Percentiles rank a stretch among this genome's conserved stretches.
These are phyloP conservation scores for Prunus campanulata DNA, from an alignment of 306 rosid species.

Conservation along the genomic window DNA sequence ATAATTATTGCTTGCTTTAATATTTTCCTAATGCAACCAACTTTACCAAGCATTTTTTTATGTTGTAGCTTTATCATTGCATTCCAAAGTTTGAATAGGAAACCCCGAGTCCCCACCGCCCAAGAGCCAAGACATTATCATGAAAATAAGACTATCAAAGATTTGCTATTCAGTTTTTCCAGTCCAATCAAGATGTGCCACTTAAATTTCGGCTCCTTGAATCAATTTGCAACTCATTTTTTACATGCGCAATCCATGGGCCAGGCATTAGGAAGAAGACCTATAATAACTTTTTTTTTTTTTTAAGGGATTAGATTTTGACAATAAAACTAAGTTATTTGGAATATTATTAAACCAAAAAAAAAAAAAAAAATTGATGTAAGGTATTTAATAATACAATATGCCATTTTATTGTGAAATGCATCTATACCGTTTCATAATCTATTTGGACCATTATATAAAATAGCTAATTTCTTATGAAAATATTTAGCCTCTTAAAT, in stretches of 20 bases:
- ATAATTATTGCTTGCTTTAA: conserved; percentile 22
- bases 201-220: neutral
- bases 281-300: no score
- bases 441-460: no score
- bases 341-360: neutral
- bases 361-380: neutral
- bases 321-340: neutral
- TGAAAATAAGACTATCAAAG: conserved; percentile 15
- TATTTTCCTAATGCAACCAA: conserved; percentile 17
- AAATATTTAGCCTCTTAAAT: no score
- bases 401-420: neutral
- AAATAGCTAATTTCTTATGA: no score
- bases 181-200: neutral
- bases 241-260: neutral
- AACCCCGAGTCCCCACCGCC: conserved; percentile 32
- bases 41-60: neutral
- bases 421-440: no score
- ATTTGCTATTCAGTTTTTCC: neutral
- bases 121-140: conserved; percentile 21
- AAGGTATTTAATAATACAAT: neutral
- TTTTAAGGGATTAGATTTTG: neutral
- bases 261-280: neutral
- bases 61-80: neutral
- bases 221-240: neutral
- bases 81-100: conserved; percentile 6